A percentile compares a stretch with the other conserved stretches of the same genome.
Evolutionary conservation across 352 stramenopile genomes (phyloP).

Genomic region (Globisporangium paroecandrum): DNA sequence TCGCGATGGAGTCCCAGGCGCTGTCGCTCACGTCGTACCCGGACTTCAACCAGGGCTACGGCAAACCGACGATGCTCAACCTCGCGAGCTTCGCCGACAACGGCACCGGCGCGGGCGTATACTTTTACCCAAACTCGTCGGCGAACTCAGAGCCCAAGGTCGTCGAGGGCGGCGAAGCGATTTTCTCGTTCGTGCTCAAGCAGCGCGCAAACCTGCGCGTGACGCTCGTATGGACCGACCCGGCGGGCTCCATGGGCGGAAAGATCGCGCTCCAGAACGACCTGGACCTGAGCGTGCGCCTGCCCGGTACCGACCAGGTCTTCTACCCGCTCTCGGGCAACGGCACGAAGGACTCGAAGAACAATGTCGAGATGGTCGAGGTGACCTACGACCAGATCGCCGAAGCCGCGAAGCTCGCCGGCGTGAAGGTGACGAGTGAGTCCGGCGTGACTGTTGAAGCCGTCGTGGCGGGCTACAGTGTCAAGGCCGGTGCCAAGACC

Average conservation of each 20-base stretch:
- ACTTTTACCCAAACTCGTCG: conserved; percentile 53
- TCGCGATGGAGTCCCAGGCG: conserved; percentile 29
- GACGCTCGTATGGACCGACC: conserved; percentile 72
- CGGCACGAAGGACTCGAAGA: conserved; percentile 52
- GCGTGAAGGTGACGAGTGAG: conserved; percentile 27
- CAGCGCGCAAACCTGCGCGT: conserved; percentile 54
- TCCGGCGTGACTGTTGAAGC: conserved; percentile 57
- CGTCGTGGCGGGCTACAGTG: conserved; percentile 54
- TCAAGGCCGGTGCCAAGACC: conserved; percentile 49
- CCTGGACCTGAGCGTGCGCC: conserved; percentile 55
- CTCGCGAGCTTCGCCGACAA: conserved; percentile 50
- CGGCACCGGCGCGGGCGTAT: conserved; percentile 33
- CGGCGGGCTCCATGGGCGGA: conserved; percentile 46
- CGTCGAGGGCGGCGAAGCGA: conserved; percentile 37
- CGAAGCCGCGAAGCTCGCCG: conserved; percentile 22
- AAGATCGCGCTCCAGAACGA: conserved; percentile 67
- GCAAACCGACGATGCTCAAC: conserved; percentile 77
- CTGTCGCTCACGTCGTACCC: conserved; percentile 42
- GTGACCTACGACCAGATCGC: conserved; percentile 52
- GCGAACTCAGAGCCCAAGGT: conserved; percentile 53
- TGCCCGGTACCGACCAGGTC: conserved; percentile 43
- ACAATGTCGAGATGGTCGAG: conserved; percentile 82
- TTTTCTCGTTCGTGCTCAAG: conserved; percentile 58
- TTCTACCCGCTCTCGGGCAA: conserved; percentile 67
- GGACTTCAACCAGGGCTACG: conserved; percentile 77